A percentile compares a stretch with the other conserved stretches of the same genome.
phyloP scores from a whole-genome alignment of 768 basidiomycete genomes.

The Lactarius quietus region DNA sequence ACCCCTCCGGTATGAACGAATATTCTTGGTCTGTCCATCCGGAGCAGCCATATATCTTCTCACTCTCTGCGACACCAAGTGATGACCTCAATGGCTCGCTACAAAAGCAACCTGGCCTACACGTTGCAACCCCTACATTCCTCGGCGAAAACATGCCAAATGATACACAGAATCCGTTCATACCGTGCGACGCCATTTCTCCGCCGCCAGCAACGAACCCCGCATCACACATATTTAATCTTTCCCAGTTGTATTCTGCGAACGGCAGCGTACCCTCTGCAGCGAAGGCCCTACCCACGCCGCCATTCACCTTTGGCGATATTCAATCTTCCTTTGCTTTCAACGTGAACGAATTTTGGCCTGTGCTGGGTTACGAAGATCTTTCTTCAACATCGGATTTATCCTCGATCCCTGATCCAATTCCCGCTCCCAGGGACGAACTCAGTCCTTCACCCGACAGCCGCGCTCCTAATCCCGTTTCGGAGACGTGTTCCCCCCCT shows the following conservation, averaged over 20 bases:
- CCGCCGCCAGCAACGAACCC: background rate
- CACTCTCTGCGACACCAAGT: background rate
- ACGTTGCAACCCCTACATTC: background rate
- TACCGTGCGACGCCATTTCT: background rate
- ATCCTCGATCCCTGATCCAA: background rate
- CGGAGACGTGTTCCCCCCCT: background rate
- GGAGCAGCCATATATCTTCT: background rate
- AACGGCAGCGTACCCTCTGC: background rate
- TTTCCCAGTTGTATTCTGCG: constrained; percentile 8
- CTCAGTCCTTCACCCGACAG: background rate
- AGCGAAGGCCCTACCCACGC: background rate
- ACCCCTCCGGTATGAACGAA: background rate
- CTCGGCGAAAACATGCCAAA: background rate
- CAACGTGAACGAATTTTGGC: background rate
- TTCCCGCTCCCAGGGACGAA: background rate
- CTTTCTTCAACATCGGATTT: background rate
- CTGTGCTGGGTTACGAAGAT: background rate
- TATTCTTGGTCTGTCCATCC: constrained; percentile 3
- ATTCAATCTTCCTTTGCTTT: constrained; percentile 8
- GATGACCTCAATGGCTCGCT: background rate
- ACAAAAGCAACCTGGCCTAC: background rate
- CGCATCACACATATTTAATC: constrained; percentile 4
- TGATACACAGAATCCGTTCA: background rate
- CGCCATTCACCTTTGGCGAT: constrained; percentile 8
- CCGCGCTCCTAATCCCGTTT: background rate